Percentiles rank a stretch among this genome's conserved stretches.
These are phyloP conservation scores for Brachypodium distachyon DNA, from an alignment of 202 grass and related monocot species.

Conservation along the genomic window DNA sequence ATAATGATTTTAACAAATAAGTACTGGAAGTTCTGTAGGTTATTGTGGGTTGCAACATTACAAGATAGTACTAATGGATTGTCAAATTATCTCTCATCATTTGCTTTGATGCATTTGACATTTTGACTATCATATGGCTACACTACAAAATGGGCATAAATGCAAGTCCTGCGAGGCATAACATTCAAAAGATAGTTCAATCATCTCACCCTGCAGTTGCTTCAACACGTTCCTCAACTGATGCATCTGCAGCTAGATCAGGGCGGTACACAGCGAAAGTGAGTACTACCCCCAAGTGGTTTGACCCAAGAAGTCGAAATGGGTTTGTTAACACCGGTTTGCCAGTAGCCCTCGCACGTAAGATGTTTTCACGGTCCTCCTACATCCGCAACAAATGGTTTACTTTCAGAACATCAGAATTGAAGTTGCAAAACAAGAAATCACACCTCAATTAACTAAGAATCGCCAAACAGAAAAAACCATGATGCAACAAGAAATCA, in stretches of 20 bases:
- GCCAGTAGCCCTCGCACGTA: constrained; percentile 73
- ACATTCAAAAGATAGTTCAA: background rate
- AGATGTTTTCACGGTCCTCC: constrained; percentile 89
- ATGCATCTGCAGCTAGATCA: constrained; percentile 51
- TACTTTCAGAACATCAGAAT: background rate
- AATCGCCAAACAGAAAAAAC: background rate
- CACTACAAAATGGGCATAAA: background rate
- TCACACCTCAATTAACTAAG: background rate
- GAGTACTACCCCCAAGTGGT: constrained; percentile 89
- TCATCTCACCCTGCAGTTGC: constrained; percentile 78
- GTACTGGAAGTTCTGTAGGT: background rate
- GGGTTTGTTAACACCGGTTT: constrained; percentile 89
- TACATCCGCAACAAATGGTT: constrained; percentile 17
- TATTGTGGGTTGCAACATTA: background rate
- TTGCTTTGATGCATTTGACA: background rate
- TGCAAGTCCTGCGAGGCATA: background rate
- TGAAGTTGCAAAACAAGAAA: background rate
- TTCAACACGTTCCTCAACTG: constrained; percentile 57
- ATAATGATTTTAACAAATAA: background rate
- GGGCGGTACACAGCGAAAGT: constrained; percentile 86
- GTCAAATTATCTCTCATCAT: background rate
- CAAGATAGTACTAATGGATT: background rate
- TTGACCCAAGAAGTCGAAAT: constrained; percentile 77
- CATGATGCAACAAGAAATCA: background rate
- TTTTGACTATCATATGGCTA: background rate